phyloP scores from a whole-genome alignment of 768 basidiomycete species.

The Hygrophorus pudorinus region DNA sequence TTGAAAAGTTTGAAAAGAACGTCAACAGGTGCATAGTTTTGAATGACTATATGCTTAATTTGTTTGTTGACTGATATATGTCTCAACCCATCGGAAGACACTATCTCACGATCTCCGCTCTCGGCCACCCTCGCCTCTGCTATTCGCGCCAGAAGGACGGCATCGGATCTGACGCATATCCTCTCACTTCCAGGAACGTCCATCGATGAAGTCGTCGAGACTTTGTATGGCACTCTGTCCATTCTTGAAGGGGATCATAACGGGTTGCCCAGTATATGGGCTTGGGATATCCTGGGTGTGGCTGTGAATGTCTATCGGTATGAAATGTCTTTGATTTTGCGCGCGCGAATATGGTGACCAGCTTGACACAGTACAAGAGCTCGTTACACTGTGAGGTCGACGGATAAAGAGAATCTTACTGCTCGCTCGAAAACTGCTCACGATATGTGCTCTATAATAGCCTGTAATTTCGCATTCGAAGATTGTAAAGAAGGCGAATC shows the following conservation, averaged over 20 bases:
- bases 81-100: not conserved
- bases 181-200: constrained; percentile 35
- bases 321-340: constrained; percentile 27
- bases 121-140: constrained; percentile 27
- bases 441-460: constrained; percentile 54
- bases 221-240: constrained; percentile 35
- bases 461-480: constrained; percentile 55
- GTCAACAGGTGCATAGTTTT: not conserved
- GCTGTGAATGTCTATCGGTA: constrained; percentile 44
- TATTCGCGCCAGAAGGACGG: constrained; percentile 40
- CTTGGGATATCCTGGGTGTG: constrained; percentile 31
- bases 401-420: constrained; percentile 30
- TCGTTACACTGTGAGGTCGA: constrained; percentile 12
- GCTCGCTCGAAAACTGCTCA: constrained; percentile 52
- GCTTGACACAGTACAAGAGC: constrained; percentile 8
- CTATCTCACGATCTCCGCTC: constrained; percentile 12
- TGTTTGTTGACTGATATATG: not conserved
- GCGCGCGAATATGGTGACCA: not conserved
- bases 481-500: constrained; percentile 50
- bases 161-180: constrained; percentile 50
- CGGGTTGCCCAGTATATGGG: constrained; percentile 30
- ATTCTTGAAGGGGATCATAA: constrained; percentile 35
- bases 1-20: constrained; percentile 7
- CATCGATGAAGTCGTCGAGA: constrained; percentile 31
- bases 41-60: not conserved